A percentile compares a stretch with the other conserved stretches of the same genome.
Evolutionary conservation across 345 rosid genomes (phyloP).

Genomic region (Bruguiera parviflora): DNA sequence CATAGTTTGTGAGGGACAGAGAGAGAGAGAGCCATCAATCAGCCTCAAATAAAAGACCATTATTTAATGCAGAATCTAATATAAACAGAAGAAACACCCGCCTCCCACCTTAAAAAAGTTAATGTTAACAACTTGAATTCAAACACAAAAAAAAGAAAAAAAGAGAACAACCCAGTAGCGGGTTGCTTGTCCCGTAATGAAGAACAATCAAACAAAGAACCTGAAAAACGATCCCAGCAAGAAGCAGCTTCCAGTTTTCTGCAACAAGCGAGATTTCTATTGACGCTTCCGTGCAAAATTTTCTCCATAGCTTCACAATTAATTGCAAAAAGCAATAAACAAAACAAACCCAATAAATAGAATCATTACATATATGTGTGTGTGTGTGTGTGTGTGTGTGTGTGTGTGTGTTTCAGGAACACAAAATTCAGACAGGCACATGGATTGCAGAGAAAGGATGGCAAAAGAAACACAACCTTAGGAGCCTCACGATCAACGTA

Average conservation of each 20-base stretch:
- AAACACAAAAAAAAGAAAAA: background rate
- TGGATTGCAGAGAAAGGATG: background rate
- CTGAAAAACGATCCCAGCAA: background rate
- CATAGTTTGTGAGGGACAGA: too few species aligned
- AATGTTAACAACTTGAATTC: too few species aligned
- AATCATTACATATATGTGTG: too few species aligned
- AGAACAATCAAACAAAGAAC: background rate
- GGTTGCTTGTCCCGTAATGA: too few species aligned
- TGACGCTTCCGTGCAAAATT: background rate
- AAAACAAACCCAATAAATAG: too few species aligned
- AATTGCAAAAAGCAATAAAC: background rate
- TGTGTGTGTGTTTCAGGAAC: background rate
- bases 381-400: too few species aligned
- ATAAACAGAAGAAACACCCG: too few species aligned
- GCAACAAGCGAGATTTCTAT: background rate
- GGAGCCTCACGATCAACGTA: constrained; percentile 18
- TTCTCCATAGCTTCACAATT: background rate
- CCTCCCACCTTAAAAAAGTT: too few species aligned
- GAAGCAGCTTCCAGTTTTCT: background rate
- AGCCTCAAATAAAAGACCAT: background rate
- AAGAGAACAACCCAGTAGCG: background rate
- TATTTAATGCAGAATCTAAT: background rate
- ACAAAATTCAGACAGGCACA: background rate
- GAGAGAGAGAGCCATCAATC: background rate
- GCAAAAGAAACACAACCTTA: constrained; percentile 8